Base-by-base conservation (phyloP, 2,329 filamentous ascomycete species). In the Ophiostoma ips region DNA sequence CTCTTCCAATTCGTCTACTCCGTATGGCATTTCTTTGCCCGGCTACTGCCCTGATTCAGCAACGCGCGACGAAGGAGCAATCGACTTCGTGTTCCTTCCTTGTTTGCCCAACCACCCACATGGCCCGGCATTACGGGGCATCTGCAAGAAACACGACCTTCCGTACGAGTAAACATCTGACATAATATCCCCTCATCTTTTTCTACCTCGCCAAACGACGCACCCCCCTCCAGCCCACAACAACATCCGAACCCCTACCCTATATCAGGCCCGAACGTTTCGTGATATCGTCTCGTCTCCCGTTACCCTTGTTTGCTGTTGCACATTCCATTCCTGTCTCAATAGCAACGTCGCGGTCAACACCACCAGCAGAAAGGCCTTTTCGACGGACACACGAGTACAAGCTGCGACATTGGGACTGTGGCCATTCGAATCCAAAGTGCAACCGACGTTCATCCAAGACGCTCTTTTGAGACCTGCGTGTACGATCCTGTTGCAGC, bases 191-290 rank as follows among this genome's bases (percentile, higher is more conserved):
- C 24, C 40, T 24, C 36, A 28, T 38, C 36, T 21, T 30, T 21
- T 9, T 43, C 40, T 15, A 40, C 30, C 30, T 24, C 30, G 28
- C 40, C 40, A n/a, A n/a, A 33, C 24, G 28, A 21, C 19, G 15
- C 44, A 35, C 34, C 34, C 33, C 41, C 35, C 31, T 30, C 21
- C 45, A 47, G 45, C 33, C 33, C 18, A 44, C 30, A 49, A 33
- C 31, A 19, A 45, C 48, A 18, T 33, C 34, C 21, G 30, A 19
- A 7, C 48, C 46, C 48, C 46, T 44, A 37, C 19, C 45, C 50
- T 51, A 54, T 55, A 54, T 50, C 50, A 33, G 45, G 43, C 48
- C 48, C 48, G 47, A 45, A 28, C 38, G 36, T 48, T 48, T 48
- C 45, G 47, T 55, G 50, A 48, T 55, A 52, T 48, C 50, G 37